These are phyloP conservation scores for Blakeslea trispora DNA, from an alignment of 371 early-diverging fungal genomes.

Conservation along the genomic window DNA sequence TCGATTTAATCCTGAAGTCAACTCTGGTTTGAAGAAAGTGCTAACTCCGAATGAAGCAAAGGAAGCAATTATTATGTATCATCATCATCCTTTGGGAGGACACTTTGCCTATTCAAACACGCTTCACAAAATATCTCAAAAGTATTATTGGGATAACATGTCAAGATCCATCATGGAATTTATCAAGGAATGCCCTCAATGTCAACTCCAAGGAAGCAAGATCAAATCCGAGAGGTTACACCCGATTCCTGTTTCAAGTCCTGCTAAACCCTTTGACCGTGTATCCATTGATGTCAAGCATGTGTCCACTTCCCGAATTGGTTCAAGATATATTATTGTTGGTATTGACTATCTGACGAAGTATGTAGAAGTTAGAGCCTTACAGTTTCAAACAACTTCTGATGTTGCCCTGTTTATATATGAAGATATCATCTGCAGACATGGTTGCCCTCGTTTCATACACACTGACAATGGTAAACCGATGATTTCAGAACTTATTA, in stretches of 20 bases:
- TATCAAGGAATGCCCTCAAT: neutral
- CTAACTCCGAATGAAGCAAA: neutral
- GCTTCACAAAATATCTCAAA: neutral
- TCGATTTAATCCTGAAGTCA: neutral
- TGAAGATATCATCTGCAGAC: slow-evolving; percentile 10
- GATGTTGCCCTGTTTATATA: slow-evolving; percentile 2
- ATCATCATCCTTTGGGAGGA: neutral
- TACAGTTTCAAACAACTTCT: slow-evolving; percentile 1
- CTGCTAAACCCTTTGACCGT: neutral
- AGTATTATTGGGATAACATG: neutral
- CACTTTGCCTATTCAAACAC: neutral
- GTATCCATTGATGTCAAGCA: slow-evolving; percentile 1
- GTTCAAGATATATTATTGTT: slow-evolving; percentile 5
- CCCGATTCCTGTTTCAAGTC: neutral
- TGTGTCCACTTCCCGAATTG: neutral
- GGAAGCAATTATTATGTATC: neutral
- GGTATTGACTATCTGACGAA: slow-evolving; percentile 11
- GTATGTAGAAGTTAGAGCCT: slow-evolving; percentile 3
- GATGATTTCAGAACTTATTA: neutral
- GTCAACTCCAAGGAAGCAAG: neutral
- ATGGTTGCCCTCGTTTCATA: slow-evolving; percentile 3
- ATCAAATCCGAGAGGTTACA: neutral
- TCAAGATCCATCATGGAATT: neutral
- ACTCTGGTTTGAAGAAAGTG: neutral
- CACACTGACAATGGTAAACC: slow-evolving; percentile 12